Evolutionary conservation across 2,329 filamentous ascomycete genomes (phyloP).

Genomic region (Ascosphaera acerosa): DNA sequence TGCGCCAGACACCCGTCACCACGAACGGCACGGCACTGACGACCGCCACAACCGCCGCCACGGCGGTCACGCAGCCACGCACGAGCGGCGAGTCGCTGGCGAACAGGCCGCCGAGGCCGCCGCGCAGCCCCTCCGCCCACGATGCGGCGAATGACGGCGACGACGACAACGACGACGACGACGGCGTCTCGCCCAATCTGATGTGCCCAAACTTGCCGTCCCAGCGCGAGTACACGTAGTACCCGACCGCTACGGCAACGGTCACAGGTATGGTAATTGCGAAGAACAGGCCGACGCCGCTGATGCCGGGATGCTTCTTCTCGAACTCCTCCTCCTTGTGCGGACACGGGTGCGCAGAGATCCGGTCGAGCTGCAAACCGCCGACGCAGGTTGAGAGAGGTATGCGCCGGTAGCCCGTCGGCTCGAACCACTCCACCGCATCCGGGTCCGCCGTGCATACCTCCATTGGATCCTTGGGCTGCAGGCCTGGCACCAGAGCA

Average conservation of each 20-base stretch:
- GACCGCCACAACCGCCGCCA: conserved; percentile 59
- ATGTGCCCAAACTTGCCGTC: conserved; percentile 79
- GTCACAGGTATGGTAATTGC: conserved; percentile 53
- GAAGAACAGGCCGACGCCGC: conserved; percentile 58
- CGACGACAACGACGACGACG: no score
- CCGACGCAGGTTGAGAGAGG: conserved; percentile 68
- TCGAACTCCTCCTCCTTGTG: conserved; percentile 64
- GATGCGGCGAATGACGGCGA: no score
- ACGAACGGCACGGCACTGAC: conserved; percentile 50
- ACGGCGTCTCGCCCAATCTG: conserved; percentile 44
- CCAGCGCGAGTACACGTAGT: conserved; percentile 68
- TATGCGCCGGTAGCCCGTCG: conserved; percentile 71
- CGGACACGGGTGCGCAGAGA: conserved; percentile 38
- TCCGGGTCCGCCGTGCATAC: conserved; percentile 39
- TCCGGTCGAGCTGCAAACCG: conserved; percentile 49
- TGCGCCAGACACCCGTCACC: conserved; percentile 46
- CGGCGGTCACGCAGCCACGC: conserved; percentile 51
- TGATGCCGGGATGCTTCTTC: conserved; percentile 38
- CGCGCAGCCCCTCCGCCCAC: conserved; percentile 3
- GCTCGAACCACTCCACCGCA: conserved; percentile 52
- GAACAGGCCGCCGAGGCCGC: conserved; percentile 20
- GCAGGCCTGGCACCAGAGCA: conserved; percentile 44
- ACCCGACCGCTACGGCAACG: conserved; percentile 47
- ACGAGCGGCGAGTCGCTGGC: conserved; percentile 54
- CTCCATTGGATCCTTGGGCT: conserved; percentile 33